Base-by-base conservation (phyloP, 2,329 filamentous ascomycete genomes). In the Beauveria australis region DNA sequence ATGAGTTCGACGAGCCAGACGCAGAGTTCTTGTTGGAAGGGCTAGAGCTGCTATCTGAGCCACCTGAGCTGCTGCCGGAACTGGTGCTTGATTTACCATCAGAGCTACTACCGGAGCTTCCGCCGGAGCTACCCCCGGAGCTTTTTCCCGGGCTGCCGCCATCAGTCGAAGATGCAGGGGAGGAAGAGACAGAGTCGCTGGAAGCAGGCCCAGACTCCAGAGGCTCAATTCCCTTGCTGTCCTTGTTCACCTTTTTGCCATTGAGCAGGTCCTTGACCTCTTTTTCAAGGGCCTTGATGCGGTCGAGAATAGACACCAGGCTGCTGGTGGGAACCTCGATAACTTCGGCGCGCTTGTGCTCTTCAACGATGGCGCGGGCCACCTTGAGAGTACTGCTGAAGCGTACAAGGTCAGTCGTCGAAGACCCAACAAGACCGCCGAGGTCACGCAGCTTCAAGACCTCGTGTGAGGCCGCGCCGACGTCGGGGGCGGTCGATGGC, bases 221-320 rank as follows among this genome's bases (percentile, higher is more conserved):
- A 10, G 56, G 3, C 2, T 59, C 47, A 22, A 59, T 46, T 1
- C n/a, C 40, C 8, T 59, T 53, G 37, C 26, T 46, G 56, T 26
- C 28, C 7, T 33, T 37, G 47, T 33, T 44, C 18, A 59, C 56
- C 12, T 55, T 48, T 53, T 63, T 54, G 24, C 62, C 53, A 30
- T 60, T 53, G 37, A 74, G 52, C 65, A 72, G 63, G 19, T 46
- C 63, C 24, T 63, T 59, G 18, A 73, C 68, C 62, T 73, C 66
- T 19, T 66, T 60, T 58, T 71, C 65, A 1, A 73, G 64, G 2
- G 44, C 59, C 41, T 67, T 64, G 52, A 73, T 67, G 60, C 70
- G 69, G 46, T 66, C 60, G 6, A 73, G 63, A 22, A 74, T 67
- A 30, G 66, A 63, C 5, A 66, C 53, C 6, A 73, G 52, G 22